Base-by-base conservation (phyloP, 768 basidiomycete genomes). In the Trametes coccinea region DNA sequence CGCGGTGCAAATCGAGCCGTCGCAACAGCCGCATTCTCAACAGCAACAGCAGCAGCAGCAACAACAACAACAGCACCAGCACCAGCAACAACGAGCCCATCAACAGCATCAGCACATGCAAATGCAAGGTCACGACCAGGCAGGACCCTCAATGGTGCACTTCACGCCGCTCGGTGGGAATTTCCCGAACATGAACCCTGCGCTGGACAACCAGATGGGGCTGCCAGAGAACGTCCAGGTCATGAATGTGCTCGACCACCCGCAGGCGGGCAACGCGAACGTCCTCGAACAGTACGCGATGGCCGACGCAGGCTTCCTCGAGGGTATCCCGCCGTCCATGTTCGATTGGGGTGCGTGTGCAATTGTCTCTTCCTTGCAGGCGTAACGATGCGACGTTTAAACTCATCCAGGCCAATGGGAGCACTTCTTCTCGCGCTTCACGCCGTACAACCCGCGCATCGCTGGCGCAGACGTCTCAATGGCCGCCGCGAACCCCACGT, bases 281-380 rank as follows among this genome's bases (percentile, higher is more conserved):
- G 79, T 80, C 22, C 72, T 90, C 64, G 84, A 86, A 55, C 86
- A 88, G 59, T 82, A 84, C 67, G 84, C 86, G 34, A 78, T 85
- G 77, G 82, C 83, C 17, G 89, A 91, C 70, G 82, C 75, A 61
- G 87, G 83, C 16, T 82, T 89, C 57, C 75, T 93, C 72, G 89
- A 92, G 62, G 90, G 90, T 1, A 84, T 93, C 54, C 92, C 92
- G 45, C 87, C 86, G 3, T 82, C 84, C 2, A 92, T 93, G 90
- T 93, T 92, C 74, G 90, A 93, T 72, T 93, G 90, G 89, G 84
- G 90, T 91, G 67, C 65, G 81, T 78, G 27, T 13, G 30, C 45
- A 27, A 27, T 44, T 52, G 57, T n/a, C 11, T 11, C 46, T 48
- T 27, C 60, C 50, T 6, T n/a, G 30, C 31, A 55, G 27, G 45